Conservation (phyloP, 129 eudicot genomes). For the Logfia minima region DNA sequence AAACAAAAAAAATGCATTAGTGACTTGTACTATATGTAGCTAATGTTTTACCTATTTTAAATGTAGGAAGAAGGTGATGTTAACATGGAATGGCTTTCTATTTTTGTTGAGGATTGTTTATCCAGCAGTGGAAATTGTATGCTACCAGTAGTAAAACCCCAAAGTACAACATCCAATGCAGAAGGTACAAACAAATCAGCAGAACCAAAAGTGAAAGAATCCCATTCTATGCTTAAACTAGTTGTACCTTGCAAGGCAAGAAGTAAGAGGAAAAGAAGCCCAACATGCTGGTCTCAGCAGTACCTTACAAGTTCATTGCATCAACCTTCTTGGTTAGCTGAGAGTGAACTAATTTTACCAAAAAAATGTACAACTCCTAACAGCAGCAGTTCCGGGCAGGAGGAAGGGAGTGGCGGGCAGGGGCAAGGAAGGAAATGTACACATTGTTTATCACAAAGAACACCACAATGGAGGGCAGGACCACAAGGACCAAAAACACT, state of each 20-base stretch:
- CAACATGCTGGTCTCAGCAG: conserved; percentile 23
- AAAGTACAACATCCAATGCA: conserved; percentile 21
- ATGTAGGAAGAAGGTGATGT: conserved; percentile 51
- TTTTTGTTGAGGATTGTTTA: conserved; percentile 61
- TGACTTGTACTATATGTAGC: background rate
- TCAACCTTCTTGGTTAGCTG: conserved; percentile 40
- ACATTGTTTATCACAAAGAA: conserved; percentile 56
- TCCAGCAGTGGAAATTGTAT: conserved; percentile 43
- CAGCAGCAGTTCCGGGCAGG: conserved; percentile 25
- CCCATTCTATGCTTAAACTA: conserved; percentile 25
- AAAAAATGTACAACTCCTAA: conserved; percentile 30
- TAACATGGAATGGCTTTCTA: conserved; percentile 58
- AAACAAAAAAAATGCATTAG: background rate
- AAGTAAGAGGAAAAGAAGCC: conserved; percentile 30
- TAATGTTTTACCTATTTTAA: conserved; percentile 1
- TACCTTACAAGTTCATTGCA: conserved; percentile 4
- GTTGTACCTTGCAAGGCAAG: conserved; percentile 44
- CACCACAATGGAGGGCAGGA: conserved; percentile 67
- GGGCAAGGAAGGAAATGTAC: conserved; percentile 51
- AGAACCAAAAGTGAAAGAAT: conserved; percentile 1
- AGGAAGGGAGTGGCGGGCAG: conserved; percentile 28
- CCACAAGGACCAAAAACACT: conserved; percentile 63
- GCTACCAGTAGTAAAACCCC: conserved; percentile 32
- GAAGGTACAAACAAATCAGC: conserved; percentile 18
- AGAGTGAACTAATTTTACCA: conserved; percentile 41